Base-by-base conservation (phyloP, 2,329 filamentous ascomycete genomes). In the Didymella arachidicola region DNA sequence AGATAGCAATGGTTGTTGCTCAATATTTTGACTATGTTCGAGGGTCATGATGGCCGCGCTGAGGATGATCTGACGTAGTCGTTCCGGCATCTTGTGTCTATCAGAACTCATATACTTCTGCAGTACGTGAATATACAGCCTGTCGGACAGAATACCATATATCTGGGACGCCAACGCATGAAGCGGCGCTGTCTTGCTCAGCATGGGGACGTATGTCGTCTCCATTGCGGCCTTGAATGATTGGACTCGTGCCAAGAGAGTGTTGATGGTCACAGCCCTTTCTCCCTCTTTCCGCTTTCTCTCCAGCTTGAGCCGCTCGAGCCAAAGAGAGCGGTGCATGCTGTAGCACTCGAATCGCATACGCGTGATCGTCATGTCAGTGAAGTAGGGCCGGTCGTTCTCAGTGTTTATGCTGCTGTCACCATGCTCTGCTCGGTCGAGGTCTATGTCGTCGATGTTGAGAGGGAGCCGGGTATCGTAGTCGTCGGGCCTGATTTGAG, bases 281-380 rank as follows among this genome's bases (percentile, higher is more conserved):
- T 70, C 66, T 6, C 68, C 70, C 22, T 63, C 59, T 10, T 60
- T 54, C 30, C 57, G 53, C 39, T 59, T 68, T 48, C 79, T 81
- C 66, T 91, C 87, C 12, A 92, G 78, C 53, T 85, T 84, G 25
- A 87, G 82, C 42, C 89, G 82, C 70, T 92, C 89, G n/a, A 83
- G 78, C 87, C 88, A 91, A 48, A 91, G 81, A 53, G 83, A 81
- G 14, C 89, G 85, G 75, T 88, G 87, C 82, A 92, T 89, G 74
- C 92, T 89, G 68, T 87, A 87, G 71, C 87, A 85, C 72, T 92
- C 89, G 63, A 91, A 89, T 1, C 90, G 85, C 65, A 93, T 88
- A 8, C 89, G 80, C 2, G 84, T 80, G 30, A 91, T 81, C 2
- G 89, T 89, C 73, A 86, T 86, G 42, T 89, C 86, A 0, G 90